phyloP scores from a whole-genome alignment of 192 early-diverging fungal species.

The Dissophora globulifera region DNA sequence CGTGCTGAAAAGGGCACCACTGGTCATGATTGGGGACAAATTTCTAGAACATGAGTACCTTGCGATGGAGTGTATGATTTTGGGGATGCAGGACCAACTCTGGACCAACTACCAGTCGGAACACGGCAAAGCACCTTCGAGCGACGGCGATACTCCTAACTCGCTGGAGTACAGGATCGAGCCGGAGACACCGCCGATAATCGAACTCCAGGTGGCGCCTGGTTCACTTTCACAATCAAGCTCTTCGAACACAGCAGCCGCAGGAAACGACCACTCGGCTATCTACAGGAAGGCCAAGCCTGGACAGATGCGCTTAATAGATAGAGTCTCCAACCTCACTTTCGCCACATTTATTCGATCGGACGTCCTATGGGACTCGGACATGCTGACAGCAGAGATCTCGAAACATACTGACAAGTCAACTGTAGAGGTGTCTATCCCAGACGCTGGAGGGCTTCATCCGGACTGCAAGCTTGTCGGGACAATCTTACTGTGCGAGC shows the following conservation, averaged over 20 bases:
- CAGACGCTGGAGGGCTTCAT: constrained; percentile 28
- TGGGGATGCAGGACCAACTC: constrained; percentile 30
- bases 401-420: constrained; percentile 20
- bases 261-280: not conserved
- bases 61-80: constrained; percentile 32
- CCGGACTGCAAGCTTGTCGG: constrained; percentile 44
- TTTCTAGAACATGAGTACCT: constrained; percentile 45
- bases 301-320: constrained; percentile 39
- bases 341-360: constrained; percentile 42
- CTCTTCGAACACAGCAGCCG: not conserved
- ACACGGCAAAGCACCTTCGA: not conserved
- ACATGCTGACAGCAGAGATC: constrained; percentile 8
- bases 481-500: constrained; percentile 22
- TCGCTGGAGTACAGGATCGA: constrained; percentile 37
- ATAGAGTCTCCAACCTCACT: constrained; percentile 27
- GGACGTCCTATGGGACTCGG: constrained; percentile 47
- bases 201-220: constrained; percentile 26
- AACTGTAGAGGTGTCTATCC: not conserved
- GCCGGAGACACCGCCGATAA: constrained; percentile 16
- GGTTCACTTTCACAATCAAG: not conserved
- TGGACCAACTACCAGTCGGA: not conserved
- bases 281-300: constrained; percentile 51
- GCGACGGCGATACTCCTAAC: not conserved
- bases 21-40: constrained; percentile 48
- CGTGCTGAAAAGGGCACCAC: constrained; percentile 37